phyloP scores from a whole-genome alignment of 805 yeast species.

The Starmerella kuoi region DNA sequence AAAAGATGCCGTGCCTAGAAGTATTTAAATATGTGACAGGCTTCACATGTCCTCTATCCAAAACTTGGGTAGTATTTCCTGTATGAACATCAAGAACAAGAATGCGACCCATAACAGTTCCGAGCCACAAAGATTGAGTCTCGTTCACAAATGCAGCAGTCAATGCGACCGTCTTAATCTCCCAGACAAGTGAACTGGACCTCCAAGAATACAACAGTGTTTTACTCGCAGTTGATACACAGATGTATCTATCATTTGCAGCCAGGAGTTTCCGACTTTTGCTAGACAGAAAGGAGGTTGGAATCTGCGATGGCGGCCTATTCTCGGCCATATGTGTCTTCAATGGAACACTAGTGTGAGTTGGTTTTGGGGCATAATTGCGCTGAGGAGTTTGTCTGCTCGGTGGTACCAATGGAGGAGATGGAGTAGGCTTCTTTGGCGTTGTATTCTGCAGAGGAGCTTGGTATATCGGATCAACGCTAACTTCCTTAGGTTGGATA shows the following conservation, averaged over 20 bases:
- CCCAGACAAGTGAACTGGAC: constrained; percentile 14
- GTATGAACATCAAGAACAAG: not conserved
- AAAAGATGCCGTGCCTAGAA: constrained; percentile 5
- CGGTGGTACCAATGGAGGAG: not conserved
- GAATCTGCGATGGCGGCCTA: constrained; percentile 11
- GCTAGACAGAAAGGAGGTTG: constrained; percentile 3
- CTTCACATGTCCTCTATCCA: constrained; percentile 11
- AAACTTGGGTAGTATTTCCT: constrained; percentile 1
- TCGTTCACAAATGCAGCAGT: constrained; percentile 10
- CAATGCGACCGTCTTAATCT: constrained; percentile 1
- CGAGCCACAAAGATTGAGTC: constrained; percentile 14
- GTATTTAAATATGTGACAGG: constrained; percentile 10
- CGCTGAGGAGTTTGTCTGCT: not conserved
- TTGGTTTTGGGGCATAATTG: constrained; percentile 11
- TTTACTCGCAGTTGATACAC: constrained; percentile 5
- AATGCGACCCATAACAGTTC: constrained; percentile 6
- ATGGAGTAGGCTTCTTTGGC: not conserved
- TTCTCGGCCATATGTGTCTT: constrained; percentile 13
- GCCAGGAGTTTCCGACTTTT: constrained; percentile 8
- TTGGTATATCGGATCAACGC: not conserved
- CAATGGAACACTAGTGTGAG: constrained; percentile 5
- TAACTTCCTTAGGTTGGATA: too few species aligned
- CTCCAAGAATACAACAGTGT: constrained; percentile 13
- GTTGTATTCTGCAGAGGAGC: not conserved
- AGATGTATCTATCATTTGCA: constrained; percentile 12